Conservation (phyloP, 1,139 yeast species). For the Blastobotrys elegans region DNA sequence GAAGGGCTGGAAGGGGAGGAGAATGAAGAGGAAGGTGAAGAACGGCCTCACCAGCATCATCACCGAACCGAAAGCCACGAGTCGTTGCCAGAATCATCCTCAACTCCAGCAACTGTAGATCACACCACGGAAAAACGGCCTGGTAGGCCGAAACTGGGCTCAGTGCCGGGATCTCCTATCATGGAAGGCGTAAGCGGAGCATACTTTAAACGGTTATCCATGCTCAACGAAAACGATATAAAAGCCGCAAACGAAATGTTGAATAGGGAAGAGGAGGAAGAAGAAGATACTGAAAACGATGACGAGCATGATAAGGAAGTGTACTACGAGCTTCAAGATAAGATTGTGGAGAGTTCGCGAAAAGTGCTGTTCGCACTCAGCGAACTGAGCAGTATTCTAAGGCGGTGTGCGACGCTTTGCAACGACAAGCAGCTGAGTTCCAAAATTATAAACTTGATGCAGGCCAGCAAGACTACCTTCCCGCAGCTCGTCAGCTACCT, state of each 20-base stretch:
- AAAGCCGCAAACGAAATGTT: not conserved
- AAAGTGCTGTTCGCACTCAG: conserved; percentile 45
- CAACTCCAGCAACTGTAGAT: not conserved
- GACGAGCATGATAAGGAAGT: conserved; percentile 26
- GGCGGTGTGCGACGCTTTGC: conserved; percentile 64
- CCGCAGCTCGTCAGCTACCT: conserved; percentile 26
- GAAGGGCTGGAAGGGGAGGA: not conserved
- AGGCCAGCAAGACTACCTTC: conserved; percentile 42
- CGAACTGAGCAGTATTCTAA: conserved; percentile 64
- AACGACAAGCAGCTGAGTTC: conserved; percentile 57
- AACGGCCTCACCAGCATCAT: not conserved
- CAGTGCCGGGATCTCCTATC: conserved; percentile 22
- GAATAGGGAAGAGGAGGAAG: not conserved
- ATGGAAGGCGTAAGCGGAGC: conserved; percentile 42
- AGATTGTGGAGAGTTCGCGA: conserved; percentile 34
- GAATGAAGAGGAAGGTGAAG: not conserved
- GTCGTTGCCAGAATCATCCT: not conserved
- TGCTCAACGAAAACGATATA: conserved; percentile 48
- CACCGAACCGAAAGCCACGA: not conserved
- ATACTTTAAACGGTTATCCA: conserved; percentile 65
- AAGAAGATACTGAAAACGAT: not conserved
- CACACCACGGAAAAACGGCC: conserved; percentile 7
- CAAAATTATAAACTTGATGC: conserved; percentile 52
- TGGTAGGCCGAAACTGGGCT: conserved; percentile 15
- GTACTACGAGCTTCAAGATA: conserved; percentile 18